Base-by-base conservation (phyloP, 2,329 filamentous ascomycete genomes). In the Ilyonectria robusta region DNA sequence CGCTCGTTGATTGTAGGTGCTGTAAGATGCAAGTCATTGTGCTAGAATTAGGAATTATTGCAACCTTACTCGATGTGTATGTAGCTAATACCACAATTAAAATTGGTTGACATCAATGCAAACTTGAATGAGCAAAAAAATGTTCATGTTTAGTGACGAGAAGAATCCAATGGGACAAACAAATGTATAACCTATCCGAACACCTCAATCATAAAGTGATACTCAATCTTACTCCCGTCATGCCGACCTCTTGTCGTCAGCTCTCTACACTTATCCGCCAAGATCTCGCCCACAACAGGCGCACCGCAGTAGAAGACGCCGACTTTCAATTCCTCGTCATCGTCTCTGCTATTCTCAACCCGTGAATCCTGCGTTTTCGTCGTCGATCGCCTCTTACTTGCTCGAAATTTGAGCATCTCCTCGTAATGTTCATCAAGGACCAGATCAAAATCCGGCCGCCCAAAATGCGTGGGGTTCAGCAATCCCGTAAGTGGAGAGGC, bases 261-360 rank as follows among this genome's bases (percentile, higher is more conserved):
- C 66, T 82, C 78, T 6, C 82, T 78, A 65, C 87, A 89, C 68
- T 84, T 82, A 77, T 89, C 87, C 10, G 86, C 85, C 69, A 89
- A 69, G 46, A 88, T 84, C 73, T 86, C 83, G 0, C 87, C 86
- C n/a, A 89, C 84, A 2, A 86, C 81, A 0, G 87, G 86, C 0
- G 85, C 82, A 3, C 87, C 88, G 57, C 87, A 89, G 69, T 87
- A 89, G 67, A 88, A 88, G 0, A 89, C 83, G 0, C 86, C 87
- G 0, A 89, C 84, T 68, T 85, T 86, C 46, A 85, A 75, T 62
- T 81, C 79, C 9, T 78, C 76, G 0, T 78, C 77, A 7, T 77
- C 72, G 6, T 47, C 51, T 46, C 50, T 48, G 7, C 37, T 33
- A 19, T 5, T 26, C 26, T 26, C 26, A 6, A 26, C 5, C 26